Evolutionary conservation across 345 rosid genomes (phyloP).

Genomic region (Nephelium lappaceum): DNA sequence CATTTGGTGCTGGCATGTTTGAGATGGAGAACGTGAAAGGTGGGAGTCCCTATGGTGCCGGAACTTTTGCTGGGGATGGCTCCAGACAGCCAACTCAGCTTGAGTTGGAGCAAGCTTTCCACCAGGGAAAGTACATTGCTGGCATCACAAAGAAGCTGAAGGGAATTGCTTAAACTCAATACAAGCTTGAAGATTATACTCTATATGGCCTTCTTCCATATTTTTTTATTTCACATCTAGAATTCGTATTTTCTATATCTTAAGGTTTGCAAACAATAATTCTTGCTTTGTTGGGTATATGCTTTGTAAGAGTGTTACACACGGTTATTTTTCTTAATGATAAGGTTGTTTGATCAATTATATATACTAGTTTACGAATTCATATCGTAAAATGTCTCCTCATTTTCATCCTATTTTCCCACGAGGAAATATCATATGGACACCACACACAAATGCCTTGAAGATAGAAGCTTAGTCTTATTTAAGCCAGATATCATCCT

Average conservation of each 20-base stretch:
- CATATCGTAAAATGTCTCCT: background rate
- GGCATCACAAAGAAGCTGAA: conserved; percentile 88
- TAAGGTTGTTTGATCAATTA: conserved; percentile 23
- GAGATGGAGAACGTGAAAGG: conserved; percentile 96
- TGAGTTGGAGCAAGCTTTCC: conserved; percentile 86
- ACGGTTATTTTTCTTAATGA: conserved; percentile 19
- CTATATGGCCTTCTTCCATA: conserved; percentile 16
- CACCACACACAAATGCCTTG: background rate
- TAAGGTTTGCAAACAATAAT: conserved; percentile 32
- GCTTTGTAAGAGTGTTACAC: conserved; percentile 27
- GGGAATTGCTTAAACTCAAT: conserved; percentile 45
- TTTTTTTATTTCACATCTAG: conserved; percentile 16
- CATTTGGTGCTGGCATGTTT: conserved; percentile 96
- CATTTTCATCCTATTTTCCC: background rate
- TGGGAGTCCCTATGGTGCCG: conserved; percentile 95
- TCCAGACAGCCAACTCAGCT: conserved; percentile 84
- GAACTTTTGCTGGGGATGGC: conserved; percentile 91
- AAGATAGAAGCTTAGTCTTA: too few species aligned
- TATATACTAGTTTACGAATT: background rate
- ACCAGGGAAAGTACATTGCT: conserved; percentile 95
- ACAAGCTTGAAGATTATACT: conserved; percentile 8
- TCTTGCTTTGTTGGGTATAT: conserved; percentile 20
- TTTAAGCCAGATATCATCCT: too few species aligned
- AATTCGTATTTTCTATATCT: conserved; percentile 18
- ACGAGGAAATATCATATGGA: background rate